Conservation (phyloP, 1,284 basidiomycete species). For the Porogramme epimiltina region DNA sequence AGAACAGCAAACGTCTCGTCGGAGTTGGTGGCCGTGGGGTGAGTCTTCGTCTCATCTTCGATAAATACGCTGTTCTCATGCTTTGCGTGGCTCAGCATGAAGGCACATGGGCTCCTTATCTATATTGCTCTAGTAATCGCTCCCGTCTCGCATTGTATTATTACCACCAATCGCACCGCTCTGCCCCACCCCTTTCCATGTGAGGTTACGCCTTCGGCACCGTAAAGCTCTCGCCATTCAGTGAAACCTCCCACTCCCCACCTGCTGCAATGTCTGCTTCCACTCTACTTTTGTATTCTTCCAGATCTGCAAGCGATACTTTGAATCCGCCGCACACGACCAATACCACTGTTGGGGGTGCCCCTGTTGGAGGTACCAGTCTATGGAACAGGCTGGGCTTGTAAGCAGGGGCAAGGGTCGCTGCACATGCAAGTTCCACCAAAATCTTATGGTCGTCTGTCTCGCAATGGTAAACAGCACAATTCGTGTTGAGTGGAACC, state of each 20-base stretch:
- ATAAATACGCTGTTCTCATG: not conserved
- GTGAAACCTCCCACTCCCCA: slow-evolving; percentile 39
- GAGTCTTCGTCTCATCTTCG: not conserved
- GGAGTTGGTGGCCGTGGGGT: slow-evolving; percentile 15
- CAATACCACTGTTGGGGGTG: slow-evolving; percentile 52
- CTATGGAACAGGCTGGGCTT: slow-evolving; percentile 53
- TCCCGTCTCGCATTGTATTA: slow-evolving; percentile 16
- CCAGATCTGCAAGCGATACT: slow-evolving; percentile 53
- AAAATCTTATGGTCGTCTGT: slow-evolving; percentile 75
- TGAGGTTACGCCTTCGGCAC: slow-evolving; percentile 15
- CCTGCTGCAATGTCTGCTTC: slow-evolving; percentile 33
- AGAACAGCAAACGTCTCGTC: slow-evolving; percentile 13
- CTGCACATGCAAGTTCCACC: slow-evolving; percentile 71
- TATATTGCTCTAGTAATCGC: slow-evolving; percentile 12
- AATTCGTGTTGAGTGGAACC: not conserved
- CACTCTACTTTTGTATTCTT: slow-evolving; percentile 45
- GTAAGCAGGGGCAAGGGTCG: slow-evolving; percentile 67
- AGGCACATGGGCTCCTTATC: not conserved
- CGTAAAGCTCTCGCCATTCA: slow-evolving; percentile 36
- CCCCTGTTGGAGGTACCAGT: slow-evolving; percentile 41
- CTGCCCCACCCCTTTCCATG: too few relatives aligned
- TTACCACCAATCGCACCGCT: slow-evolving; percentile 15
- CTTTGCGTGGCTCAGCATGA: not conserved
- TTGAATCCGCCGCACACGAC: slow-evolving; percentile 77
- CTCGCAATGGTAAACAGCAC: not conserved